Conservation (phyloP, 495 filamentous ascomycete genomes). For the Aspergillus saccharolyticus region DNA sequence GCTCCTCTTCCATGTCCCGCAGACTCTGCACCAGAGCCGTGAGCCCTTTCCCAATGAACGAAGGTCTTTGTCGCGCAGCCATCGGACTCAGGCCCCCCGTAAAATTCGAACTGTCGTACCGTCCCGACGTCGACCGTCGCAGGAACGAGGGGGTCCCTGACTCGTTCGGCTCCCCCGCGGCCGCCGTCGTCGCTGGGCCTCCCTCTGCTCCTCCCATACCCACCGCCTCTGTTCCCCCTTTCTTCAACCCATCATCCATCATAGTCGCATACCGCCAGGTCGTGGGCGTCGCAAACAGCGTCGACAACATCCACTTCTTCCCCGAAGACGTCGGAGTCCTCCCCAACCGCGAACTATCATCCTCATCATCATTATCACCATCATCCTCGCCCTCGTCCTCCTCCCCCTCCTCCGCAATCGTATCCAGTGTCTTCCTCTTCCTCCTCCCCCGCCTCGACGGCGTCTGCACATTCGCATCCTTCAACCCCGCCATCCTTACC, state of each 20-base stretch:
- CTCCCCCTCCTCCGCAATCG: slow-evolving; percentile 28
- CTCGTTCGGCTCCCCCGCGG: slow-evolving; percentile 13
- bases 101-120: slow-evolving; percentile 16
- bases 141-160: slow-evolving; percentile 71
- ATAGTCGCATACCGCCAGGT: slow-evolving; percentile 43
- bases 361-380: slow-evolving; percentile 26
- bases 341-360: slow-evolving; percentile 34
- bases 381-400: slow-evolving; percentile 27
- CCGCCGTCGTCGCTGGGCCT: slow-evolving; percentile 19
- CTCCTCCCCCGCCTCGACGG: slow-evolving; percentile 31
- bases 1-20: slow-evolving; percentile 73
- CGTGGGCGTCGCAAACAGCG: slow-evolving; percentile 60
- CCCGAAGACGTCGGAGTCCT: slow-evolving; percentile 60
- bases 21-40: slow-evolving; percentile 75
- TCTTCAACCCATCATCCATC: slow-evolving; percentile 27
- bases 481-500: slow-evolving; percentile 25
- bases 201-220: slow-evolving; percentile 15
- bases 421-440: slow-evolving; percentile 15
- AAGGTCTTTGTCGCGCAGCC: slow-evolving; percentile 52
- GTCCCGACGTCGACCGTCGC: slow-evolving; percentile 46
- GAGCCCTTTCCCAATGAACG: slow-evolving; percentile 65
- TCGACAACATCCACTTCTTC: slow-evolving; percentile 57
- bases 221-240: background rate
- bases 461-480: slow-evolving; percentile 35
- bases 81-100: slow-evolving; percentile 37